phyloP scores from a whole-genome alignment of 139 green algal genomes.

The Chlamydomonas incerta region DNA sequence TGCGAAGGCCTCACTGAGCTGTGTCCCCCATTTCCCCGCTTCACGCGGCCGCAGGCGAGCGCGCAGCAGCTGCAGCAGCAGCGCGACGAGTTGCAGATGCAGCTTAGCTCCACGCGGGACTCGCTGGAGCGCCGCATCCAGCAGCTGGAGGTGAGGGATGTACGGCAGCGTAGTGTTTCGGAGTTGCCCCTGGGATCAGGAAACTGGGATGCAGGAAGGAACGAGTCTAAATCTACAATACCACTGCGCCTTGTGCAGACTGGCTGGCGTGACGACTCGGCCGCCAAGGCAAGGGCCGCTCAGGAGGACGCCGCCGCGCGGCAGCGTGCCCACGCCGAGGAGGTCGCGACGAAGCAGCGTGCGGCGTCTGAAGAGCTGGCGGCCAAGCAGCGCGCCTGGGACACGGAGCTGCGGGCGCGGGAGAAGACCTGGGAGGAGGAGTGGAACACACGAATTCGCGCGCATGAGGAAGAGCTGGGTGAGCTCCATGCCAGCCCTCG shows the following conservation, averaged over 20 bases:
- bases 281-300: neutral
- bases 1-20: too few relatives aligned
- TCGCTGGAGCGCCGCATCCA: conserved; percentile 8
- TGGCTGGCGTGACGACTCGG: conserved; percentile 4
- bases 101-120: neutral
- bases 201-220: too few relatives aligned
- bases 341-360: neutral
- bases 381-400: neutral
- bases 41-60: neutral
- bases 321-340: neutral
- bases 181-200: too few relatives aligned
- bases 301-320: neutral
- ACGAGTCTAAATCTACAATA: too few relatives aligned
- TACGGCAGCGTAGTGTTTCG: too few relatives aligned
- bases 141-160: conserved; percentile 7
- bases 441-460: neutral
- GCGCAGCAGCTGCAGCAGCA: conserved; percentile 29
- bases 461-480: conserved; percentile 35
- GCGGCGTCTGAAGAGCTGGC: neutral
- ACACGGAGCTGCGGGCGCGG: neutral
- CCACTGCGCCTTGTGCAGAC: too few relatives aligned
- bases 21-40: too few relatives aligned
- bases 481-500: neutral
- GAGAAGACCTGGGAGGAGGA: conserved; percentile 37
- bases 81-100: conserved; percentile 28